These are phyloP conservation scores for Lophiotrema nucula DNA, from an alignment of 495 filamentous ascomycete species.

Conservation along the genomic window DNA sequence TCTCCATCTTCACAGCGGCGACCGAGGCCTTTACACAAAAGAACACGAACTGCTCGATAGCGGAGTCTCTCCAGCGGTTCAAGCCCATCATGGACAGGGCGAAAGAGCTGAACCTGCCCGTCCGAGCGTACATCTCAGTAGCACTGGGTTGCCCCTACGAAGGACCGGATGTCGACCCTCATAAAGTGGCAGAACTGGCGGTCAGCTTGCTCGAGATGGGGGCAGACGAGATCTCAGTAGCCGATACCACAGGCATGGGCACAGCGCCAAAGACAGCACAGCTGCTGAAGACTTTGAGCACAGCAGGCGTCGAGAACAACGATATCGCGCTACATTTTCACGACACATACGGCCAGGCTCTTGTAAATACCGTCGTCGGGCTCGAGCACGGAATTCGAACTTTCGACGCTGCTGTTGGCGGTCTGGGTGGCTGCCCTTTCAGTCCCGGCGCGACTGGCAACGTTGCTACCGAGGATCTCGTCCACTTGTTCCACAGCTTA, in stretches of 20 bases:
- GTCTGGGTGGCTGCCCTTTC: slow-evolving; percentile 91
- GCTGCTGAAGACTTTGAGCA: slow-evolving; percentile 66
- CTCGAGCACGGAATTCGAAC: slow-evolving; percentile 84
- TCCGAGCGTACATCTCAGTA: slow-evolving; percentile 93
- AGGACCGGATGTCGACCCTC: slow-evolving; percentile 74
- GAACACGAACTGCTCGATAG: slow-evolving; percentile 89
- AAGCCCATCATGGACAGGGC: slow-evolving; percentile 70
- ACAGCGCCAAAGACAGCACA: slow-evolving; percentile 76
- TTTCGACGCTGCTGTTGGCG: slow-evolving; percentile 87
- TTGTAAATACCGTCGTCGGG: slow-evolving; percentile 84
- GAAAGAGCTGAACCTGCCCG: slow-evolving; percentile 66
- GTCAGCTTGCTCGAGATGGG: slow-evolving; percentile 87
- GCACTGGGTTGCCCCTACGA: slow-evolving; percentile 94
- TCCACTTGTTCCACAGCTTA: slow-evolving; percentile 83
- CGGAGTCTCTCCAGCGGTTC: slow-evolving; percentile 75
- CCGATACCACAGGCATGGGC: slow-evolving; percentile 96
- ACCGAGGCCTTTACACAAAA: slow-evolving; percentile 87
- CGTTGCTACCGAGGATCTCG: slow-evolving; percentile 88
- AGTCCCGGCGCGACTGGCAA: slow-evolving; percentile 94
- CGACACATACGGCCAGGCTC: slow-evolving; percentile 92
- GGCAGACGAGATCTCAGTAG: slow-evolving; percentile 88
- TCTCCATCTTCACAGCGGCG: slow-evolving; percentile 89
- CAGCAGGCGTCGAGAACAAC: slow-evolving; percentile 72
- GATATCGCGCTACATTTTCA: slow-evolving; percentile 94
- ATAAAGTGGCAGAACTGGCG: slow-evolving; percentile 79